Evolutionary conservation across 129 eudicot species (phyloP), one percentile per base, ranked within the genome.

Genomic region (Cynara cardunculus): DNA sequence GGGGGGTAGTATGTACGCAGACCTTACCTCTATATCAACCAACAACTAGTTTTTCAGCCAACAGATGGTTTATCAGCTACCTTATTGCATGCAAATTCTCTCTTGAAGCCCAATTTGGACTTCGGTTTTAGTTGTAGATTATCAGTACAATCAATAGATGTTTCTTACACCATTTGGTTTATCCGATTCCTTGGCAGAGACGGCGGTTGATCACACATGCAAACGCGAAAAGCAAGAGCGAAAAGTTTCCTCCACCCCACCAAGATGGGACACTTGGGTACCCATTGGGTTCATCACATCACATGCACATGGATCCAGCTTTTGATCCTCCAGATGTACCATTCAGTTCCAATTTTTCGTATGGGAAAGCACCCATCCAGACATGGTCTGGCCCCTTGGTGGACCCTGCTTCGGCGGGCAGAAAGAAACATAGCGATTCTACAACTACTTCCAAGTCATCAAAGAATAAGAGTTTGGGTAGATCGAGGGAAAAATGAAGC

Each of bases 231-330:
- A 91, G 98, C 90, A 94, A 91, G 86, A 94, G 98, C 65, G 98
- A 94, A 79, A 91, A 94, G 75, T 94, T 94, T 75, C 98, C 98
- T 35, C 97, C 98, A 25, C 98, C 98, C 8, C 98, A 91, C 75
- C 94, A 89, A 76, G 98, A 94, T 73, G 97, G 95, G 25, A 77
- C 95, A 46, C 87, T 94, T 25, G 98, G 98, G 67, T 91, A 86
- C 71, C 83, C 97, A 7, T 77, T 89, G 77, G 94, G 90, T 9
- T 87, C 90, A 0, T 85, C 93, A 4, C 90, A 89, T 46, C 88
- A 85, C 81, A 85, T 88, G 64, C 87, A 82, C 86, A 82, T 88
- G 53, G 90, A 93, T 37, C 86, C 93, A 11, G 18, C 85, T 11
- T 94, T 81, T 61, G 98, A 94, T 69, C 98, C 97, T 21, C 92